Base-by-base conservation (phyloP, 2,329 filamentous ascomycete species). In the Colletotrichum euphorbiae region DNA sequence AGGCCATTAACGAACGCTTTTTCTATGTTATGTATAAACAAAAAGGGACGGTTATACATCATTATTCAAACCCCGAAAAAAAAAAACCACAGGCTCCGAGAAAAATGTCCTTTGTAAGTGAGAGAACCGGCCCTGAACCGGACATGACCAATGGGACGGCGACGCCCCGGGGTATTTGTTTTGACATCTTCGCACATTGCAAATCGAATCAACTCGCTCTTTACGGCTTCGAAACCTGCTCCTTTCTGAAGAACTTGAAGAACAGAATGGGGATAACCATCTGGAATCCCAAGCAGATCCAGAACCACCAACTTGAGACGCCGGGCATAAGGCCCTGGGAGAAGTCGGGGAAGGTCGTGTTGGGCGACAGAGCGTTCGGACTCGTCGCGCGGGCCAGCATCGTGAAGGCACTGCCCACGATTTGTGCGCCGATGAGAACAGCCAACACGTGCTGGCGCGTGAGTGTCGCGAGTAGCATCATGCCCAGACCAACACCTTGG, bases 401-500 rank as follows among this genome's bases (percentile, higher is more conserved):
- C 2, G 89, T 91, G 3, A 85, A 87, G 4, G 87, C 76, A 5
- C 85, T 87, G 12, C 89, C 89, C 21, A 91, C 74, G 8, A 90
- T 83, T 76, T 91, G 89, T 3, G 88, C 88, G 1, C 80, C 82
- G 43, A 90, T 82, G 21, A 91, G 79, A 0, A 88, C 87, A 71
- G 88, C 89, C 61, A 86, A 83, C 64, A 91, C 88, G 73, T 91
- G 89, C 75, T 90, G 83, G 19, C 89, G 80, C 1, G 89, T 91
- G 71, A 90, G 77, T 0, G 89, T 91, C 74, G 90, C 87, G 46
- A 91, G 77, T 4, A 91, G 80, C 58, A 91, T 87, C 88, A 91
- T 91, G 61, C 89, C 89, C 62, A 91, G 85, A 2, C 89, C 89
- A 2, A 91, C 85, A 43, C 88, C 88, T 75, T 91, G 89, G 6